Conservation (phyloP, 2,329 filamentous ascomycete species). For the Curvularia sp. region DNA sequence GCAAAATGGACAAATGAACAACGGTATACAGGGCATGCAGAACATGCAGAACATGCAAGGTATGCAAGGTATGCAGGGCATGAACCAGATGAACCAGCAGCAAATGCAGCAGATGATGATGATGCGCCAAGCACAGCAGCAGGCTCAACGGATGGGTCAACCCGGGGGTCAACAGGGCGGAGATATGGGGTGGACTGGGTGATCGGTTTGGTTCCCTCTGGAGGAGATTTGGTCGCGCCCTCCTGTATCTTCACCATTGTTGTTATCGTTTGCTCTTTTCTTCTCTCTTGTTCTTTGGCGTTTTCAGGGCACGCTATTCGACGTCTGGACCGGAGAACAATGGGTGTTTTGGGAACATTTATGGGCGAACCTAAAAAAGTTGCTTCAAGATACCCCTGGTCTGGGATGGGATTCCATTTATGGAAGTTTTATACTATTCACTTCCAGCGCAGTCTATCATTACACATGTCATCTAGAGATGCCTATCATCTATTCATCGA, state of each 20-base stretch:
- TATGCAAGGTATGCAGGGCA: conserved; percentile 20
- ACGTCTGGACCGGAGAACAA: conserved; percentile 1
- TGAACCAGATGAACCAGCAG: conserved; percentile 40
- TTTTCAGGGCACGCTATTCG: not conserved
- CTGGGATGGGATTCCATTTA: conserved; percentile 4
- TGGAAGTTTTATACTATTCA: not conserved
- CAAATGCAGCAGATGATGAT: conserved; percentile 46
- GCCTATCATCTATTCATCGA: not conserved
- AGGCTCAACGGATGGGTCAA: conserved; percentile 32
- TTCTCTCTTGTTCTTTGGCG: not conserved
- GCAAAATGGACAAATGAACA: conserved; percentile 24
- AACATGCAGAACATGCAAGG: conserved; percentile 35
- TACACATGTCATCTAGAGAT: not conserved
- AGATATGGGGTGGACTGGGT: conserved; percentile 39
- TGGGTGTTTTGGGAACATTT: conserved; percentile 7
- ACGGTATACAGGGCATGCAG: conserved; percentile 32
- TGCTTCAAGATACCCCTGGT: conserved; percentile 8
- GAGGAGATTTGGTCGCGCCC: not conserved
- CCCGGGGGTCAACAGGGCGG: conserved; percentile 33
- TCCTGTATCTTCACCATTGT: not conserved
- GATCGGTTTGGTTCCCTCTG: not conserved
- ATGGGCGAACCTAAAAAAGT: conserved; percentile 4
- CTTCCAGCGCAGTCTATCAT: not conserved
- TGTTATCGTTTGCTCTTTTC: not conserved
- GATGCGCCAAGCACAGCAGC: conserved; percentile 44